A percentile compares a stretch with the other conserved stretches of the same genome.
These are phyloP conservation scores for Rhizoclosmatium sp. DNA, from an alignment of 192 early-diverging fungal species.

Conservation along the genomic window DNA sequence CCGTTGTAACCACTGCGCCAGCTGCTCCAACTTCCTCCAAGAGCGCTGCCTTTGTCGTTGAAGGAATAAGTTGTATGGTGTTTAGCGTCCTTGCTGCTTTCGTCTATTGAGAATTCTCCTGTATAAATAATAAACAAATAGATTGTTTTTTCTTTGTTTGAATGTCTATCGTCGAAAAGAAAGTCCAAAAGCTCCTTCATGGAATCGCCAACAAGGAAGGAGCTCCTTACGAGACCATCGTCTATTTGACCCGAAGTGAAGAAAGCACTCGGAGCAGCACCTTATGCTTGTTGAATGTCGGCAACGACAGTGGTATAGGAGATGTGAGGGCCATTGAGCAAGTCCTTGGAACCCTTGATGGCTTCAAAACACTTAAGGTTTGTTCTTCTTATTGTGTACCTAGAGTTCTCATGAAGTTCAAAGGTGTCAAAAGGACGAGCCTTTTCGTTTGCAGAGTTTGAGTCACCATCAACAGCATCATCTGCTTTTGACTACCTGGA, in stretches of 20 bases:
- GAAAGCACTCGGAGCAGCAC: neutral
- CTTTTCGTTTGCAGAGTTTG: constrained; percentile 30
- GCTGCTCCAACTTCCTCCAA: too few species aligned
- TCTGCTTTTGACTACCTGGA: constrained; percentile 11
- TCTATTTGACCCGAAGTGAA: neutral
- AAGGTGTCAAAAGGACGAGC: constrained; percentile 10
- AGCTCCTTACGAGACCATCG: neutral
- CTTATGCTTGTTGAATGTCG: constrained; percentile 26
- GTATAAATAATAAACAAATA: too few species aligned
- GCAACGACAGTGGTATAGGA: constrained; percentile 5
- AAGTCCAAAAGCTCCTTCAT: constrained; percentile 15
- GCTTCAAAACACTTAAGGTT: constrained; percentile 19
- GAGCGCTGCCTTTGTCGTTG: too few species aligned
- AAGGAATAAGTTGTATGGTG: too few species aligned
- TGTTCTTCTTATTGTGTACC: too few species aligned
- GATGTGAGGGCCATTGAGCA: neutral
- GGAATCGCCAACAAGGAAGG: constrained; percentile 4
- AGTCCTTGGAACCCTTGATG: neutral
- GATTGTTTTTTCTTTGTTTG: too few species aligned
- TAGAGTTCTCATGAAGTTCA: neutral
- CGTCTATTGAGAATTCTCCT: too few species aligned
- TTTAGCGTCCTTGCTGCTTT: too few species aligned
- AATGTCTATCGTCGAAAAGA: constrained; percentile 6
- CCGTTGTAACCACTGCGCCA: too few species aligned
- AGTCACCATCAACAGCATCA: neutral